Percentiles rank a stretch among this genome's conserved stretches.
Evolutionary conservation across 2,329 filamentous ascomycete species (phyloP).

Genomic region (Clonostachys rhizophaga): DNA sequence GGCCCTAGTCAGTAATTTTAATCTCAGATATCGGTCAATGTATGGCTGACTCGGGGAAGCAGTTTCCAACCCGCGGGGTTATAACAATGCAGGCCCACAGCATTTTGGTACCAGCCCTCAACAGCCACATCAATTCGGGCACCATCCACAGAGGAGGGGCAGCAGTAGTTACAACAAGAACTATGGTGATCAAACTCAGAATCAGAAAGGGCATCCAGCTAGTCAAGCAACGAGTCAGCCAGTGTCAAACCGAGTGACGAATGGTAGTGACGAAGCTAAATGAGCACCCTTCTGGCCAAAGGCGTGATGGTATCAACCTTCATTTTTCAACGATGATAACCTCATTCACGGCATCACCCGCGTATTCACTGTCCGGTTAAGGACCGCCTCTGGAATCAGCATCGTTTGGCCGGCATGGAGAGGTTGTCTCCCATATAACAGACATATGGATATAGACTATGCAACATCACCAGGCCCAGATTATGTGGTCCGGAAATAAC

Average conservation of each 20-base stretch:
- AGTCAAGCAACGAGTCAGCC: constrained; percentile 17
- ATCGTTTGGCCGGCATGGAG: too few species aligned
- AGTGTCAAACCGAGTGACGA: constrained; percentile 11
- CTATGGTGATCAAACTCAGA: constrained; percentile 37
- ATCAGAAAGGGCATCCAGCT: constrained; percentile 29
- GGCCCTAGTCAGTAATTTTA: constrained; percentile 62
- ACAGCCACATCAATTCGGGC: constrained; percentile 58
- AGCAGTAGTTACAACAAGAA: constrained; percentile 50
- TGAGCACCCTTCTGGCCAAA: constrained; percentile 12
- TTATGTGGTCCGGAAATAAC: too few species aligned
- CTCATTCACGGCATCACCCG: not conserved
- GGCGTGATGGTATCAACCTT: not conserved
- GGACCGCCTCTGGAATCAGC: not conserved
- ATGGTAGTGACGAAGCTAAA: constrained; percentile 40
- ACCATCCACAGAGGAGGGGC: constrained; percentile 51
- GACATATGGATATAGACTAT: too few species aligned
- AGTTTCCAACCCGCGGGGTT: constrained; percentile 59
- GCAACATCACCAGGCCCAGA: too few species aligned
- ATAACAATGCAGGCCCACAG: constrained; percentile 53
- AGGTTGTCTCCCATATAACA: too few species aligned
- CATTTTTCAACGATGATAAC: not conserved
- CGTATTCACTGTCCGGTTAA: not conserved
- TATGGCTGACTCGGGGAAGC: constrained; percentile 29
- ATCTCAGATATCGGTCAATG: constrained; percentile 6
- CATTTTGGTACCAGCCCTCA: constrained; percentile 64